phyloP scores from a whole-genome alignment of 129 eudicot species.

The Flaveria robusta region DNA sequence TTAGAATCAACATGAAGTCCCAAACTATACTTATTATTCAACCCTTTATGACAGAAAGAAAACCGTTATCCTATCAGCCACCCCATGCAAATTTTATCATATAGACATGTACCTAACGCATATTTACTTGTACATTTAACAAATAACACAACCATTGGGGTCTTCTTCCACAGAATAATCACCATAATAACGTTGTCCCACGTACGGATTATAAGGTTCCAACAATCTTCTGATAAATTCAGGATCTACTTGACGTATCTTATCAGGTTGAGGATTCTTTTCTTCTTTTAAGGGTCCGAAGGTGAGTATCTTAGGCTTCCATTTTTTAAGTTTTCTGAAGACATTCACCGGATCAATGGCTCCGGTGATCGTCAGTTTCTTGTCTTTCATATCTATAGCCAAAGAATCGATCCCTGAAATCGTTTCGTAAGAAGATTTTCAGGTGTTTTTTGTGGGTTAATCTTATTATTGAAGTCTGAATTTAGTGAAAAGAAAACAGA shows the following conservation, averaged over 20 bases:
- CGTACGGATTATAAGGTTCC: slow-evolving; percentile 19
- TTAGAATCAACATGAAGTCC: not conserved
- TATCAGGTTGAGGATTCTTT: not conserved
- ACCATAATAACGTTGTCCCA: slow-evolving; percentile 20
- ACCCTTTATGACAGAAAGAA: not conserved
- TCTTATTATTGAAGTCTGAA: not conserved
- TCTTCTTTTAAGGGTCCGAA: slow-evolving; percentile 42
- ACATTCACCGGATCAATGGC: slow-evolving; percentile 40
- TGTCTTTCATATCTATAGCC: slow-evolving; percentile 30
- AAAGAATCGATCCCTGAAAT: slow-evolving; percentile 20
- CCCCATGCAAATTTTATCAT: not conserved
- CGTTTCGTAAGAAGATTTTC: too few species aligned
- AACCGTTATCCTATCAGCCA: not conserved
- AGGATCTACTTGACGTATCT: not conserved
- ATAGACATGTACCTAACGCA: not conserved
- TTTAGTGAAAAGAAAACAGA: not conserved
- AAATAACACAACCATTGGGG: slow-evolving; percentile 46
- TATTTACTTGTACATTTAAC: slow-evolving; percentile 10
- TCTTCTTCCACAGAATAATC: slow-evolving; percentile 32
- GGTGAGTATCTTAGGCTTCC: slow-evolving; percentile 28
- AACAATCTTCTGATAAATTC: not conserved
- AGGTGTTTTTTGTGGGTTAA: too few species aligned
- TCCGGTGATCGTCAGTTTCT: slow-evolving; percentile 35
- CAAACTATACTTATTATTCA: not conserved
- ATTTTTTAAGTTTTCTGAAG: slow-evolving; percentile 24